phyloP scores from a whole-genome alignment of 179 eudicot genomes.

The Spinacia oleracea region DNA sequence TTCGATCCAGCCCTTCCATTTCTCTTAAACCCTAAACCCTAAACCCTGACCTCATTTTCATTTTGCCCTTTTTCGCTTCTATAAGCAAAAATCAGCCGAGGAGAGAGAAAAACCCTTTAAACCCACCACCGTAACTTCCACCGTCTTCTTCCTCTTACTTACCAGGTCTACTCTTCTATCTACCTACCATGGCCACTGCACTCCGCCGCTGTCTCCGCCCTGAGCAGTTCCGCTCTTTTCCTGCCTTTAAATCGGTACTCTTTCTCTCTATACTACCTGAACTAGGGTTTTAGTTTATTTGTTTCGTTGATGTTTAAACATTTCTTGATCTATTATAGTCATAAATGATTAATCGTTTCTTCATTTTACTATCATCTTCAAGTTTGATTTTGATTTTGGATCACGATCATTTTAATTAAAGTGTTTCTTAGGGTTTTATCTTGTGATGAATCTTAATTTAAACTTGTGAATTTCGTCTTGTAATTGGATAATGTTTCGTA shows the following conservation, averaged over 20 bases:
- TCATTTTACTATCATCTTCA: background rate
- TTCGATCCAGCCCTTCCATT: background rate
- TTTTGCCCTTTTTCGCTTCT: no score
- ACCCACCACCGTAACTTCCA: background rate
- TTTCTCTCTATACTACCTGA: background rate
- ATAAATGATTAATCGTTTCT: background rate
- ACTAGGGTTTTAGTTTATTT: background rate
- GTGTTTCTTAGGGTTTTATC: background rate
- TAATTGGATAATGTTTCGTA: no score
- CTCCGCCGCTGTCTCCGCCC: conserved; percentile 21
- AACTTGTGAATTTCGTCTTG: background rate
- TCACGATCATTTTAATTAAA: background rate
- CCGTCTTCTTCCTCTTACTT: background rate
- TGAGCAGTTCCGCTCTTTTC: conserved; percentile 5
- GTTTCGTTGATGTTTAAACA: background rate
- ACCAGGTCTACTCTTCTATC: background rate
- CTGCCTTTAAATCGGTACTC: conserved; percentile 21
- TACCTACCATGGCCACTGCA: conserved; percentile 16
- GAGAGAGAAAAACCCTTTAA: background rate
- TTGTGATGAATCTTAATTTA: background rate
- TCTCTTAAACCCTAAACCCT: background rate
- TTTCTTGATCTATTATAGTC: background rate
- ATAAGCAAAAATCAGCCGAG: no score
- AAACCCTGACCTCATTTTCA: conserved; percentile 12
- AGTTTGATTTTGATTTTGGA: background rate